These are phyloP conservation scores for Globisporangium mamillatum DNA, from an alignment of 352 stramenopile genomes.

Conservation along the genomic window DNA sequence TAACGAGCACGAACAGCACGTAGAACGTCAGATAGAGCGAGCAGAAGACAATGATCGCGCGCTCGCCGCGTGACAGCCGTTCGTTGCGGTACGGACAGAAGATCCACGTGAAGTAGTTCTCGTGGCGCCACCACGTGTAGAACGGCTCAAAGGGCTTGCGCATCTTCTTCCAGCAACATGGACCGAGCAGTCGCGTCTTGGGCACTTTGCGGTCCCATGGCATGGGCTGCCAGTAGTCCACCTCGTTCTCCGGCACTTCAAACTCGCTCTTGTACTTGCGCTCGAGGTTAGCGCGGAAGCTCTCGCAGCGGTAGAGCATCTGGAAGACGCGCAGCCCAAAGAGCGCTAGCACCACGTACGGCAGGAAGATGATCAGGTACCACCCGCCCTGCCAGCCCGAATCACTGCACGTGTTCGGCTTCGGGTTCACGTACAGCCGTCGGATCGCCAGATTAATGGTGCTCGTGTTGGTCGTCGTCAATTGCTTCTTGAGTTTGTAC, in stretches of 20 bases:
- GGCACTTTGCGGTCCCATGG: conserved; percentile 72
- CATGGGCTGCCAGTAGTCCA: conserved; percentile 70
- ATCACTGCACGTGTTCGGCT: conserved; percentile 46
- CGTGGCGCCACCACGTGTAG: conserved; percentile 73
- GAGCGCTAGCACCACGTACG: conserved; percentile 46
- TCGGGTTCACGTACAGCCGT: conserved; percentile 57
- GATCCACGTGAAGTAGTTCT: conserved; percentile 81
- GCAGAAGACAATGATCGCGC: conserved; percentile 62
- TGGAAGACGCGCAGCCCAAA: conserved; percentile 65
- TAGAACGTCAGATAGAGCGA: conserved; percentile 77
- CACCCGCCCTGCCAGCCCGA: conserved; percentile 43
- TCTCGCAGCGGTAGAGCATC: conserved; percentile 54
- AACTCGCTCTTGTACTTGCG: conserved; percentile 56
- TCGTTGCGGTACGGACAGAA: conserved; percentile 73
- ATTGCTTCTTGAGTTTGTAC: conserved; percentile 36
- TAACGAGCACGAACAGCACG: conserved; percentile 64
- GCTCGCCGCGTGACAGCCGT: conserved; percentile 48
- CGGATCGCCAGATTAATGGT: conserved; percentile 22
- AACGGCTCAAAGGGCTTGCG: conserved; percentile 58
- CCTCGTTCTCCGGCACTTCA: conserved; percentile 52
- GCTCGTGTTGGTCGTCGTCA: conserved; percentile 2
- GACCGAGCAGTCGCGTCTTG: conserved; percentile 55
- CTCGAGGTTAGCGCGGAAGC: conserved; percentile 57
- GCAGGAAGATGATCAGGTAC: conserved; percentile 59
- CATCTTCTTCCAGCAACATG: conserved; percentile 70